Percentiles rank a stretch among this genome's conserved stretches.
Evolutionary conservation across 2,329 filamentous ascomycete species (phyloP).

Genomic region (Aspergillus costaricaensis): DNA sequence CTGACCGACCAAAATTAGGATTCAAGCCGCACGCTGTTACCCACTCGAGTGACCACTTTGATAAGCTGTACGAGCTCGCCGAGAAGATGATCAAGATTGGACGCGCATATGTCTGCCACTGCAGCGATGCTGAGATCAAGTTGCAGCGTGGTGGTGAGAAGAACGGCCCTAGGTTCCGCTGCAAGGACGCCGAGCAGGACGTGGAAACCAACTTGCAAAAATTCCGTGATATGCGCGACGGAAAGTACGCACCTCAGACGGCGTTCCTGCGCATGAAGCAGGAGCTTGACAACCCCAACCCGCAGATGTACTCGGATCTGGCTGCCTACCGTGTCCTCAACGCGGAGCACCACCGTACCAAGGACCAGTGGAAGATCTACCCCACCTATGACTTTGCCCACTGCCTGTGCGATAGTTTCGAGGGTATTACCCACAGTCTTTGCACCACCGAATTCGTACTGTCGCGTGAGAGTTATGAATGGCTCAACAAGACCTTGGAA

Average conservation of each 20-base stretch:
- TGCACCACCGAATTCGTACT: conserved; percentile 93
- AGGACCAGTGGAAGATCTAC: conserved; percentile 85
- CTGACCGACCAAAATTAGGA: conserved; percentile 40
- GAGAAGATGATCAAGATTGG: conserved; percentile 77
- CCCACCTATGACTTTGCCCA: conserved; percentile 74
- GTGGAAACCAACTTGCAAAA: conserved; percentile 51
- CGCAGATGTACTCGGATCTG: conserved; percentile 88
- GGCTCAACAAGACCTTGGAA: conserved; percentile 76
- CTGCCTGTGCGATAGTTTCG: conserved; percentile 88
- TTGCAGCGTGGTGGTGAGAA: conserved; percentile 78
- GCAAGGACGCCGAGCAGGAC: conserved; percentile 58
- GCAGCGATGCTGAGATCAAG: conserved; percentile 77
- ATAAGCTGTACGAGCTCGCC: conserved; percentile 81
- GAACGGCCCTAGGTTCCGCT: conserved; percentile 55
- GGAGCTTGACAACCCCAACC: conserved; percentile 72
- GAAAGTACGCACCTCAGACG: conserved; percentile 81
- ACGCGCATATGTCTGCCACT: conserved; percentile 81
- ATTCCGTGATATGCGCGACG: conserved; percentile 87
- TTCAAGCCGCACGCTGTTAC: conserved; percentile 80
- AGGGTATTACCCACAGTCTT: conserved; percentile 86
- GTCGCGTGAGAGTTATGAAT: conserved; percentile 85
- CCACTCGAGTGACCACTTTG: conserved; percentile 88
- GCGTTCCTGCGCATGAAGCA: conserved; percentile 94
- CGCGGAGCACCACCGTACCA: conserved; percentile 59
- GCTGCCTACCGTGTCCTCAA: conserved; percentile 85